Conservation (phyloP, 352 stramenopile species). For the Thraustochytrium striatum region DNA sequence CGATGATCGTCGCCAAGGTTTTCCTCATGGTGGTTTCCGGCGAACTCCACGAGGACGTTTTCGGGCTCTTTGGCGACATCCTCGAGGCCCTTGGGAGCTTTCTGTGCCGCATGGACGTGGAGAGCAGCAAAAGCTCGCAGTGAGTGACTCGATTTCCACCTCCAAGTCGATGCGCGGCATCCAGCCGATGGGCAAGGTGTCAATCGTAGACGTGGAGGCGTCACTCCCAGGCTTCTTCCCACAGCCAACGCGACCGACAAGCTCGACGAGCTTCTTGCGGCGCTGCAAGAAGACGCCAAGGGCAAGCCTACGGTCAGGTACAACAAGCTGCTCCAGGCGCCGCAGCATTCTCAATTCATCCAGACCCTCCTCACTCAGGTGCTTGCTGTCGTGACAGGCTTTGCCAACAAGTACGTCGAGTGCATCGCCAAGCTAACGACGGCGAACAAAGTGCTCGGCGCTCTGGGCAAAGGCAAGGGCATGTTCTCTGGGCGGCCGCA, state of each 20-base stretch:
- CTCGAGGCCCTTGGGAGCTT: neutral
- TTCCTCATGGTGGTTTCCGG: neutral
- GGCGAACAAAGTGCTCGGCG: neutral
- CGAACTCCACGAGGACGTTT: neutral
- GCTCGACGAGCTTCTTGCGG: neutral
- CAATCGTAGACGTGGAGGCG: neutral
- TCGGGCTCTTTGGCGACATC: neutral
- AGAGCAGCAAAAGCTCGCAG: neutral
- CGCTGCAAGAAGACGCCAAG: neutral
- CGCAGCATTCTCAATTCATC: too few relatives aligned
- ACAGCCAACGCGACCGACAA: neutral
- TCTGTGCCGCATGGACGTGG: neutral
- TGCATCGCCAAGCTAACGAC: neutral
- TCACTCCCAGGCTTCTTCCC: neutral
- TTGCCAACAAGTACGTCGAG: neutral
- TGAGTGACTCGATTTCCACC: neutral
- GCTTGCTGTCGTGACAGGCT: neutral
- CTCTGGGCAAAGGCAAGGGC: neutral
- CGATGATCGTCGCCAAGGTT: neutral
- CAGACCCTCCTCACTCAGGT: too few relatives aligned
- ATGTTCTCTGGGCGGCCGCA: neutral
- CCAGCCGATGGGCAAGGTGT: neutral
- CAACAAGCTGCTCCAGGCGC: too few relatives aligned
- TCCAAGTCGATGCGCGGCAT: neutral
- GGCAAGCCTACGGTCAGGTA: neutral